Conservation (phyloP, 2,329 filamentous ascomycete genomes). For the Phaeosphaeriaceae sp. region DNA sequence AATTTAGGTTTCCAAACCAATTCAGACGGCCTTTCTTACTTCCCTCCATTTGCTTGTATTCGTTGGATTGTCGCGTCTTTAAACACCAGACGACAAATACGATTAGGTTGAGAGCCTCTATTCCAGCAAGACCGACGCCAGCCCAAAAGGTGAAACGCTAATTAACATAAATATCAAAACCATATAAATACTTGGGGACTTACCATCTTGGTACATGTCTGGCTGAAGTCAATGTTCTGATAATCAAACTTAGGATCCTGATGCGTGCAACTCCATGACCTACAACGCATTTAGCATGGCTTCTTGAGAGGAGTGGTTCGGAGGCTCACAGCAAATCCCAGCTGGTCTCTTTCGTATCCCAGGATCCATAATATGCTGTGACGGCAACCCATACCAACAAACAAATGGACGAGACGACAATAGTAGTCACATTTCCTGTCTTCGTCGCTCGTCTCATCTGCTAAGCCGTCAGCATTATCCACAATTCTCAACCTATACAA, state of each 20-base stretch:
- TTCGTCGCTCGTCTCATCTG: constrained; percentile 27
- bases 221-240: constrained; percentile 18
- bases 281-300: constrained; percentile 1
- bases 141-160: constrained; percentile 24
- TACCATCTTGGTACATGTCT: constrained; percentile 26
- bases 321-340: constrained; percentile 25
- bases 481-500: background rate
- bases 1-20: too few species aligned
- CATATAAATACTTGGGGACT: background rate
- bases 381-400: constrained; percentile 21
- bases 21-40: too few species aligned
- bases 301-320: background rate
- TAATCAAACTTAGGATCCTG: constrained; percentile 13
- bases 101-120: constrained; percentile 23
- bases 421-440: constrained; percentile 23
- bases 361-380: constrained; percentile 27
- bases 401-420: constrained; percentile 19
- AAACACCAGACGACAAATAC: constrained; percentile 24
- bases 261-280: constrained; percentile 28
- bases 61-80: constrained; percentile 12
- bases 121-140: constrained; percentile 17
- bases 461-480: background rate
- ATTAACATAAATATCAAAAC: background rate
- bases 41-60: constrained; percentile 12
- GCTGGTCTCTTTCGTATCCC: constrained; percentile 25